Evolutionary conservation across 768 basidiomycete genomes (phyloP), one percentile per base, ranked within the genome.

Genomic region (Gymnopilus dilepis): DNA sequence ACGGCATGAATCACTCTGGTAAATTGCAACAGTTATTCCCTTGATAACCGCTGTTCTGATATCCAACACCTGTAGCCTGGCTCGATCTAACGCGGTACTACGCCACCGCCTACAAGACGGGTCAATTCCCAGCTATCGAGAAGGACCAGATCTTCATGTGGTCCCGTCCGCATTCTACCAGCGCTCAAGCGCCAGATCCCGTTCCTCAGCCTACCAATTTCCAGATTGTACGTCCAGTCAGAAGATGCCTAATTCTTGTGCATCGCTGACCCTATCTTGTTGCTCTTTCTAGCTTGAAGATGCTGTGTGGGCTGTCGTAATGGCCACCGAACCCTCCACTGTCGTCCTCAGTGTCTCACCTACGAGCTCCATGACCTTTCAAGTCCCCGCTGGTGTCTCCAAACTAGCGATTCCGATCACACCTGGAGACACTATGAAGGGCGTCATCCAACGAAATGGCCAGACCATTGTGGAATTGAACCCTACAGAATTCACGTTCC

Each of bases 81-180:
- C 82, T 91, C 40, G 79, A 80, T 37, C 70, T 91, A 65, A 88
- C 87, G 17, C 74, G 76, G 9, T 89, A 91, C 73, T 92, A 90
- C 64, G 82, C 86, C 22, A 73, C 81, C 6, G 89, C 86, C 1
- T 94, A 88, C 76, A 92, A 92, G 77, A 88, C 82, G 6, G 91
- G 91, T 15, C 63, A 68, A 3, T 87, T 81, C 66, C 89, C 91
- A 11, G 24, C 73, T 9, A 78, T 91, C 52, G 74, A 80, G 17
- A 78, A 85, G 65, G 90, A 93, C 70, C 75, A 83, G 59, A 77
- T 92, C 58, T 74, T 86, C 63, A 82, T 92, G 76, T 91, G 88
- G 87, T 81, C 86, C n/a, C 79, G 92, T 19, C 84, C 89, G 5
- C 89, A 88, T 65, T 80, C 88, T 12, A 78, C 79, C 22, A 66